Evolutionary conservation across 139 green algal species (phyloP).

Genomic region (Tetradesmus obliquus): DNA sequence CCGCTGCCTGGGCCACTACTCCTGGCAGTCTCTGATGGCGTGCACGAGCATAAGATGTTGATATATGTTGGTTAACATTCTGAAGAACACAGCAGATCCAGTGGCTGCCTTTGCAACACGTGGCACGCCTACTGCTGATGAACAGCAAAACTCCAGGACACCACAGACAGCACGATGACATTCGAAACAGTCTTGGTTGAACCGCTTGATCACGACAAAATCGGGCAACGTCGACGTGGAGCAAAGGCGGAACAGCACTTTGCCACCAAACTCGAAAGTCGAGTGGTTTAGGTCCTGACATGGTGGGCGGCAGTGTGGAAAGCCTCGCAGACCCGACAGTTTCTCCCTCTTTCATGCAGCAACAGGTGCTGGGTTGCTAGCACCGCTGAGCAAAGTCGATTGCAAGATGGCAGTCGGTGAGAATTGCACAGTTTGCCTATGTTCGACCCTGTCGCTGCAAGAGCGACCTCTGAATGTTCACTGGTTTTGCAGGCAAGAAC

Average conservation of each 20-base stretch:
- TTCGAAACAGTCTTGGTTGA: no score
- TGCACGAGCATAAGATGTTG: no score
- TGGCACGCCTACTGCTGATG: no score
- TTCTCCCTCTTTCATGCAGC: not conserved
- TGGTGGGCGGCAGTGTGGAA: conserved; percentile 1
- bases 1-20: no score
- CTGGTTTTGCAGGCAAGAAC: conserved; percentile 92
- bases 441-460: not conserved
- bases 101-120: no score
- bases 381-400: not conserved
- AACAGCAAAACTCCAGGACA: no score
- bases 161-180: no score
- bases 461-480: not conserved
- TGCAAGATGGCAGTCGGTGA: conserved; percentile 27
- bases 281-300: not conserved
- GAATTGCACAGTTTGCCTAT: not conserved
- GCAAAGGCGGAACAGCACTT: not conserved
- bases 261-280: not conserved
- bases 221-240: no score
- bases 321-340: not conserved
- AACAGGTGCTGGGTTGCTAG: not conserved
- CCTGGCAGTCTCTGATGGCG: no score
- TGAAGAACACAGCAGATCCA: no score
- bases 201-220: no score
- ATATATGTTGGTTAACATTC: no score